A percentile compares a stretch with the other conserved stretches of the same genome.
Conservation (phyloP, 805 yeast species). For the Zygoascus bituminiphila region DNA sequence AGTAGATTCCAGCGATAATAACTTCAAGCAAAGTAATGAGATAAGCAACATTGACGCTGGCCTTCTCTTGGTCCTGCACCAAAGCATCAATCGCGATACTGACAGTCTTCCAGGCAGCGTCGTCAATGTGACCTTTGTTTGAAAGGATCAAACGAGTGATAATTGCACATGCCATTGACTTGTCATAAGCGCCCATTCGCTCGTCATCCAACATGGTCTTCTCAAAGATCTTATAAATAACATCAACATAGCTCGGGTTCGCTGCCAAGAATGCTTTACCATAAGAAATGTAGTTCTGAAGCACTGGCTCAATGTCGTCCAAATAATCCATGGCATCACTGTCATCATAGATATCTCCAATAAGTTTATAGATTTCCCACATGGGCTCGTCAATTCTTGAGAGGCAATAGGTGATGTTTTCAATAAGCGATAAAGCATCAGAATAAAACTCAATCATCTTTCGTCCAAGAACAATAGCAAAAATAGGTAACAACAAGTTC, state of each 20-base stretch:
- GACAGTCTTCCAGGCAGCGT: constrained; percentile 41
- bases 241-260: constrained; percentile 40
- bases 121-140: constrained; percentile 40
- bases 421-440: constrained; percentile 70
- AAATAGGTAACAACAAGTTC: constrained; percentile 59
- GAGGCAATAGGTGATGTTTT: constrained; percentile 53
- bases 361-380: constrained; percentile 61
- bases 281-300: constrained; percentile 65
- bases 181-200: constrained; percentile 52
- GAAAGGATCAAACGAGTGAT: constrained; percentile 57
- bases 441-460: constrained; percentile 65
- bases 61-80: constrained; percentile 25
- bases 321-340: constrained; percentile 47
- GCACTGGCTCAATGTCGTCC: constrained; percentile 66
- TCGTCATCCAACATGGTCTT: constrained; percentile 26
- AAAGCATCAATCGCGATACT: constrained; percentile 37
- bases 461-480: constrained; percentile 56
- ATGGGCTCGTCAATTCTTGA: constrained; percentile 56
- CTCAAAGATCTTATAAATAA: constrained; percentile 43
- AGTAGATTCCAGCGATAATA: constrained; percentile 53
- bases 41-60: constrained; percentile 32
- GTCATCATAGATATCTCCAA: constrained; percentile 34
- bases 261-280: constrained; percentile 43
- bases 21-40: constrained; percentile 50
- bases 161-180: constrained; percentile 50